Evolutionary conservation across 192 early-diverging fungal species (phyloP).

Genomic region (Backusella australiensis): DNA sequence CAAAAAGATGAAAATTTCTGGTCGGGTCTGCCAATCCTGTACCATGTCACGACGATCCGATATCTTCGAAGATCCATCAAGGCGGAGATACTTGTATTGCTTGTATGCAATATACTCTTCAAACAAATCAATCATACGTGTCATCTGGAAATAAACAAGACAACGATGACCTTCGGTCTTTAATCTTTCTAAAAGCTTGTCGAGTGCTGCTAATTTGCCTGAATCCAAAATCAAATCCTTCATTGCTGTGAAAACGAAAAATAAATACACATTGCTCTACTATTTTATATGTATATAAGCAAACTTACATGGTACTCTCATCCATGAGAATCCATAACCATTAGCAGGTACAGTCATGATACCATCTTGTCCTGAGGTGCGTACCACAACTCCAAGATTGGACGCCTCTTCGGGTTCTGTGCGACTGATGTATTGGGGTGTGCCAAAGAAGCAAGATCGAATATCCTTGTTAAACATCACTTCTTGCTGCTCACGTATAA

Average conservation of each 20-base stretch:
- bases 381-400: background rate
- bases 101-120: conserved; percentile 86
- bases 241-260: conserved; percentile 42
- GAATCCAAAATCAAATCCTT: conserved; percentile 78
- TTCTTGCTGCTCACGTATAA: conserved; percentile 50
- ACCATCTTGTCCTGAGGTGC: conserved; percentile 32
- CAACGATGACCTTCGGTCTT: conserved; percentile 80
- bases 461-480: conserved; percentile 43
- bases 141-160: conserved; percentile 89
- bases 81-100: conserved; percentile 83
- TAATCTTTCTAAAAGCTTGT: conserved; percentile 65
- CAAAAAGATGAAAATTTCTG: conserved; percentile 85
- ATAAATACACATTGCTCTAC: background rate
- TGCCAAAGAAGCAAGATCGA: conserved; percentile 41
- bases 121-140: conserved; percentile 84
- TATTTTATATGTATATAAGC: background rate
- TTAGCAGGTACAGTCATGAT: conserved; percentile 41
- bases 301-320: conserved; percentile 60
- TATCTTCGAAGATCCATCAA: conserved; percentile 88
- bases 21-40: conserved; percentile 86
- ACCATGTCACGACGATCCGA: conserved; percentile 88
- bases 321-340: conserved; percentile 56
- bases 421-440: conserved; percentile 28
- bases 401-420: conserved; percentile 10
- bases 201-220: conserved; percentile 73